Percentiles rank a stretch among this genome's conserved stretches.
These are phyloP conservation scores for Nissolia schottii DNA, from an alignment of 306 rosid species.

Conservation along the genomic window DNA sequence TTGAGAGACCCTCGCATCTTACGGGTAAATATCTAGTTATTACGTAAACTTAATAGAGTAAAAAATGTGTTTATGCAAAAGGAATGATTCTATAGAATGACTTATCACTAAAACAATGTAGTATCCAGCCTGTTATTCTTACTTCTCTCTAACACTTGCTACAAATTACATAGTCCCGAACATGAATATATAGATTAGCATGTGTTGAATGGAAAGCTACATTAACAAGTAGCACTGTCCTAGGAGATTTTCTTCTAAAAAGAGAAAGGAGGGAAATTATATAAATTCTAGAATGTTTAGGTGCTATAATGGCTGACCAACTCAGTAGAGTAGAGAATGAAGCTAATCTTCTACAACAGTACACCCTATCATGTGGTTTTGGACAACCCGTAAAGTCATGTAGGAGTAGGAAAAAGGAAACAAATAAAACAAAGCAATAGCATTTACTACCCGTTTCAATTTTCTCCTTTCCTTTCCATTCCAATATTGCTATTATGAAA, in stretches of 20 bases:
- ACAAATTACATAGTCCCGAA: background rate
- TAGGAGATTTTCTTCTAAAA: background rate
- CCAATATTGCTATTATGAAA: constrained; percentile 10
- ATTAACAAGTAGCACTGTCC: background rate
- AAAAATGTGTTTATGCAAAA: too few species aligned
- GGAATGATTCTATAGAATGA: too few species aligned
- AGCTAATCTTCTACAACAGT: background rate
- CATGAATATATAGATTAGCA: background rate
- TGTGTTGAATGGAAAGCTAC: background rate
- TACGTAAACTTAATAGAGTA: too few species aligned
- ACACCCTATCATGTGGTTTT: constrained; percentile 14
- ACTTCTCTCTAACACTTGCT: background rate
- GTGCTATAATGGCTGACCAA: background rate
- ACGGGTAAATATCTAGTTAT: too few species aligned
- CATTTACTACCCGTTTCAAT: constrained; percentile 1
- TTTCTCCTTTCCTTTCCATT: background rate
- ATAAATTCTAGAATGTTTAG: background rate
- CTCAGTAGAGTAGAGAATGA: background rate
- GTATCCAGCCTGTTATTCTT: background rate
- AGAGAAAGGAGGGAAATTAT: background rate
- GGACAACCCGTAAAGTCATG: constrained; percentile 23
- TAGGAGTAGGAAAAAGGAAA: background rate
- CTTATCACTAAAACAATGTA: too few species aligned
- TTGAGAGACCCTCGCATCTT: too few species aligned
- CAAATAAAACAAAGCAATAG: background rate